A percentile compares a stretch with the other conserved stretches of the same genome.
phyloP scores from a whole-genome alignment of 1,284 basidiomycete species.

The Puccinia coronata region DNA sequence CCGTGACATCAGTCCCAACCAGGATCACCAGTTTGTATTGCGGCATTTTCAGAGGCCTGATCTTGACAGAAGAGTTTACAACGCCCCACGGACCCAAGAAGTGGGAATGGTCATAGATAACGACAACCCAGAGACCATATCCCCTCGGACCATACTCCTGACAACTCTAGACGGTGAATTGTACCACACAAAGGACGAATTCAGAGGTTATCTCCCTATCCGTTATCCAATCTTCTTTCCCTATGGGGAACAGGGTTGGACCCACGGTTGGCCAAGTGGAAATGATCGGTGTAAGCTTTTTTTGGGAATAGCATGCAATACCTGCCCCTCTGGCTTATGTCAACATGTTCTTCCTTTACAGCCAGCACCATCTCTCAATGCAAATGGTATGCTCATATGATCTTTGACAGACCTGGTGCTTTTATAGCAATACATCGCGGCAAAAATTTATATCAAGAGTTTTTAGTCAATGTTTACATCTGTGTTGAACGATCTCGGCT shows the following conservation, averaged over 20 bases:
- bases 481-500: not conserved
- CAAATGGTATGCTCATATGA: too few species aligned
- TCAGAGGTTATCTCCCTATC: slow-evolving; percentile 23
- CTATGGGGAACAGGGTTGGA: too few species aligned
- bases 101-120: not conserved
- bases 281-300: not conserved
- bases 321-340: not conserved
- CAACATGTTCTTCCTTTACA: not conserved
- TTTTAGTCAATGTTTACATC: slow-evolving; percentile 4
- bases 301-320: not conserved
- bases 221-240: slow-evolving; percentile 24
- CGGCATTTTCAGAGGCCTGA: not conserved
- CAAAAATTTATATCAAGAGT: slow-evolving; percentile 4
- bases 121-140: not conserved
- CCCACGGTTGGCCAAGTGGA: not conserved
- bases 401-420: not conserved
- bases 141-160: not conserved
- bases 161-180: not conserved
- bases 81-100: not conserved
- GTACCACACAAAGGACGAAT: not conserved
- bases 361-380: not conserved
- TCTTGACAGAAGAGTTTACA: not conserved
- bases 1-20: not conserved
- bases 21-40: not conserved
- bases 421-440: not conserved